These are phyloP conservation scores for Mycena rosella DNA, from an alignment of 768 basidiomycete genomes.

Conservation along the genomic window DNA sequence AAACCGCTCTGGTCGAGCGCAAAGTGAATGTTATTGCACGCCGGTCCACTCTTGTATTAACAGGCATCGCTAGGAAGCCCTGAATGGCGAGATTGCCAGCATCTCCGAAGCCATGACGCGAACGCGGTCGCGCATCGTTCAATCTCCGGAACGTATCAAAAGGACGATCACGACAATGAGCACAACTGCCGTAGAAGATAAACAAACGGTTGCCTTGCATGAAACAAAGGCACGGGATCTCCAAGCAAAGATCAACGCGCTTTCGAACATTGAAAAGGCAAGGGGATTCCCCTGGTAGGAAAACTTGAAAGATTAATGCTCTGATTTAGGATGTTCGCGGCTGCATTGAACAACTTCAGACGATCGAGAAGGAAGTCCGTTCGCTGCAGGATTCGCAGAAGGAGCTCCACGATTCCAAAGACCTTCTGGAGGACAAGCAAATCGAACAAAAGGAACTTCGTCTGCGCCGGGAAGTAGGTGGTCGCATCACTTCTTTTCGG, in stretches of 20 bases:
- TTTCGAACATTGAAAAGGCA: constrained; percentile 84
- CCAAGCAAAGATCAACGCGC: constrained; percentile 76
- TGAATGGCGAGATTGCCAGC: constrained; percentile 70
- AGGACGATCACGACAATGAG: constrained; percentile 86
- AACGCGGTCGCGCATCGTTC: constrained; percentile 83
- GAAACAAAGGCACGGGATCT: constrained; percentile 85
- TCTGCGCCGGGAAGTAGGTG: constrained; percentile 74
- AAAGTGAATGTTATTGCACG: constrained; percentile 60
- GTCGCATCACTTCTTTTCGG: neutral
- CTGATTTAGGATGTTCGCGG: constrained; percentile 71
- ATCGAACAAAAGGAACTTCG: constrained; percentile 81
- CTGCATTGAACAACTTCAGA: constrained; percentile 82
- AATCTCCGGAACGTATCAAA: constrained; percentile 92
- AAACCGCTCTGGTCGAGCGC: constrained; percentile 70
- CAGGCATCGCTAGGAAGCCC: constrained; percentile 59
- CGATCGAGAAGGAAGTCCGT: constrained; percentile 75
- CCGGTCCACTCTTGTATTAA: neutral
- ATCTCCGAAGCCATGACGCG: constrained; percentile 72
- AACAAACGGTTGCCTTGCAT: constrained; percentile 70
- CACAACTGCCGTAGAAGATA: constrained; percentile 75
- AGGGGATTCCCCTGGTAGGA: neutral
- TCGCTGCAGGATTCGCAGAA: constrained; percentile 76
- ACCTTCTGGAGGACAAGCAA: constrained; percentile 76
- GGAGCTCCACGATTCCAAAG: constrained; percentile 75
- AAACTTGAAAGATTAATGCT: neutral